A percentile compares a stretch with the other conserved stretches of the same genome.
These are phyloP conservation scores for Leucogyrophana mollusca DNA, from an alignment of 768 basidiomycete species.

Conservation along the genomic window DNA sequence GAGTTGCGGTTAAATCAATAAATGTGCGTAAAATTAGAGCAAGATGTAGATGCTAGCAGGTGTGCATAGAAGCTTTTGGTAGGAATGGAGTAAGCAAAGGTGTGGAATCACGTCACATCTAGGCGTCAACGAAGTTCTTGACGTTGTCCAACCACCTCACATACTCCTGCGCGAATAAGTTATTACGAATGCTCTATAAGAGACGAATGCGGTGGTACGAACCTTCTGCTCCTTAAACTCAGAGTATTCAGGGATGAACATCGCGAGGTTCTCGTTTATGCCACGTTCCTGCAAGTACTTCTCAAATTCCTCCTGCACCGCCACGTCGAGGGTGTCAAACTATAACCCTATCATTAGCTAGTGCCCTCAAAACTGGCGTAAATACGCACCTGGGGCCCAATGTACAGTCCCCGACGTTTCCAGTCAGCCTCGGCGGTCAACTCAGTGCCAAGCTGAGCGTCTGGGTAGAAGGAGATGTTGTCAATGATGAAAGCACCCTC, in stretches of 20 bases:
- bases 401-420: constrained; percentile 88
- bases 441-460: constrained; percentile 68
- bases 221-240: constrained; percentile 94
- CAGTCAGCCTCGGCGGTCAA: constrained; percentile 89
- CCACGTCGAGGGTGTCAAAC: constrained; percentile 88
- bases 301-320: constrained; percentile 90
- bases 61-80: constrained; percentile 1
- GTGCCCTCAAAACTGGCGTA: not conserved
- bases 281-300: constrained; percentile 88
- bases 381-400: constrained; percentile 76
- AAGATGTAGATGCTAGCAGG: constrained; percentile 2
- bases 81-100: not conserved
- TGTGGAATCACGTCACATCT: constrained; percentile 8
- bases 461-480: constrained; percentile 84
- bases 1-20: constrained; percentile 20
- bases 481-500: constrained; percentile 84
- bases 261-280: constrained; percentile 75
- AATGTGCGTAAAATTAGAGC: constrained; percentile 8
- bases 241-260: constrained; percentile 87
- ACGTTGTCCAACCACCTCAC: constrained; percentile 83
- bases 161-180: constrained; percentile 76
- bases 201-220: constrained; percentile 19
- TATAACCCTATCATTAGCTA: constrained; percentile 24
- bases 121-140: constrained; percentile 77
- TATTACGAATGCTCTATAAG: constrained; percentile 3